These are phyloP conservation scores for Jamesozyma hellenica DNA, from an alignment of 805 yeast genomes.

Conservation along the genomic window DNA sequence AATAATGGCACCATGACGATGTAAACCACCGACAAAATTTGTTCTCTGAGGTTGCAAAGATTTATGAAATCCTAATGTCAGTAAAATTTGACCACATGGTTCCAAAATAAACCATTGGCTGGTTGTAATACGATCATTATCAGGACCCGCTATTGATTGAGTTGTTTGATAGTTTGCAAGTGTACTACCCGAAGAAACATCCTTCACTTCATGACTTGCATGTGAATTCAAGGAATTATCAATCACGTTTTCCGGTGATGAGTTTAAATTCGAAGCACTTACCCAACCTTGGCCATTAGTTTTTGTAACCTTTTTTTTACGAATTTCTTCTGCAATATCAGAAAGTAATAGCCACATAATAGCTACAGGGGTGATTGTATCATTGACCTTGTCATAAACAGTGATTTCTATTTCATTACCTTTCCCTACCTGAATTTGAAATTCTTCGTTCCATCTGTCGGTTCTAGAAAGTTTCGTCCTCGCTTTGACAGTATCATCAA, in stretches of 20 bases:
- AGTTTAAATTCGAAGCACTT: slow-evolving; percentile 46
- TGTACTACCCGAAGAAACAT: background rate
- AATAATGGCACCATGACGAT: slow-evolving; percentile 97
- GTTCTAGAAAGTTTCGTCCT: slow-evolving; percentile 64
- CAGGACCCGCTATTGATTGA: background rate
- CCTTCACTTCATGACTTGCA: background rate
- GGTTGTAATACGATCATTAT: slow-evolving; percentile 32
- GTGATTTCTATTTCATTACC: slow-evolving; percentile 88
- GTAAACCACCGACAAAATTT: slow-evolving; percentile 49
- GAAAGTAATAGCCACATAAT: slow-evolving; percentile 82
- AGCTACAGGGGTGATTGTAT: slow-evolving; percentile 73
- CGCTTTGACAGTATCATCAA: slow-evolving; percentile 80
- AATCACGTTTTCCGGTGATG: background rate
- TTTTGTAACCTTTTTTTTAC: slow-evolving; percentile 76
- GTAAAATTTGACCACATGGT: slow-evolving; percentile 83
- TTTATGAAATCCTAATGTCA: slow-evolving; percentile 73
- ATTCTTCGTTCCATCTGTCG: slow-evolving; percentile 77
- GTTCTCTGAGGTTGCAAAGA: slow-evolving; percentile 40
- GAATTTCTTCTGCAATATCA: slow-evolving; percentile 88
- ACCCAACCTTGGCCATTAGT: slow-evolving; percentile 82
- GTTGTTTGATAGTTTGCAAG: background rate
- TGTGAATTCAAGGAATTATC: background rate
- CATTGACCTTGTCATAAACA: slow-evolving; percentile 70
- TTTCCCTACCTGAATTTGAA: slow-evolving; percentile 70
- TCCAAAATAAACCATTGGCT: slow-evolving; percentile 86